Conservation (phyloP, 805 yeast species). For the Sugiyamaella chiloensis region DNA sequence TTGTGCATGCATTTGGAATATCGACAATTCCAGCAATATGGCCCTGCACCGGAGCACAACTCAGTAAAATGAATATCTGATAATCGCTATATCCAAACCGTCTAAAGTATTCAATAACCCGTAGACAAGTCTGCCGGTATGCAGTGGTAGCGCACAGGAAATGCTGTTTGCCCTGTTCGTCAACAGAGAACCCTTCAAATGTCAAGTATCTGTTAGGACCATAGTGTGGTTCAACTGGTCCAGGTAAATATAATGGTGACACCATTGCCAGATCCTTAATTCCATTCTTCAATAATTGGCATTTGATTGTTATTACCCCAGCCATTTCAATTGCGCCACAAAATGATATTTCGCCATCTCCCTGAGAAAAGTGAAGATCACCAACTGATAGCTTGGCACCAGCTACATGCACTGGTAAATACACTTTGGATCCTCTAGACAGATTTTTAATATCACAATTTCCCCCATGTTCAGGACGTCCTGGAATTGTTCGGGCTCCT, state of each 20-base stretch:
- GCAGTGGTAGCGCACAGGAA: slow-evolving; percentile 50
- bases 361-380: slow-evolving; percentile 51
- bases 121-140: slow-evolving; percentile 47
- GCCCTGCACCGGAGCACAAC: slow-evolving; percentile 51
- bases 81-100: slow-evolving; percentile 51
- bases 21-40: slow-evolving; percentile 53
- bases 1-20: slow-evolving; percentile 52
- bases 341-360: slow-evolving; percentile 53
- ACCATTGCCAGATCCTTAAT: slow-evolving; percentile 40
- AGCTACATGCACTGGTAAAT: slow-evolving; percentile 45
- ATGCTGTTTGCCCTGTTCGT: slow-evolving; percentile 46
- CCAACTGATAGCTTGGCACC: slow-evolving; percentile 51
- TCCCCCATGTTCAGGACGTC: slow-evolving; percentile 53
- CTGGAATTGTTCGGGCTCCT: slow-evolving; percentile 55
- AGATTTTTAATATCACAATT: slow-evolving; percentile 52
- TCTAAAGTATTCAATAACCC: slow-evolving; percentile 49
- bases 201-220: slow-evolving; percentile 50
- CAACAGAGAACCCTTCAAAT: slow-evolving; percentile 53
- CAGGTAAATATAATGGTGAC: slow-evolving; percentile 48
- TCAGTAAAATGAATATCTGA: slow-evolving; percentile 45
- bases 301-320: slow-evolving; percentile 44
- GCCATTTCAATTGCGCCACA: slow-evolving; percentile 57
- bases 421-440: slow-evolving; percentile 48
- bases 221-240: slow-evolving; percentile 47
- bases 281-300: slow-evolving; percentile 43